These are phyloP conservation scores for Tolypocladium amazonense DNA, from an alignment of 2,329 filamentous ascomycete genomes.

Conservation along the genomic window DNA sequence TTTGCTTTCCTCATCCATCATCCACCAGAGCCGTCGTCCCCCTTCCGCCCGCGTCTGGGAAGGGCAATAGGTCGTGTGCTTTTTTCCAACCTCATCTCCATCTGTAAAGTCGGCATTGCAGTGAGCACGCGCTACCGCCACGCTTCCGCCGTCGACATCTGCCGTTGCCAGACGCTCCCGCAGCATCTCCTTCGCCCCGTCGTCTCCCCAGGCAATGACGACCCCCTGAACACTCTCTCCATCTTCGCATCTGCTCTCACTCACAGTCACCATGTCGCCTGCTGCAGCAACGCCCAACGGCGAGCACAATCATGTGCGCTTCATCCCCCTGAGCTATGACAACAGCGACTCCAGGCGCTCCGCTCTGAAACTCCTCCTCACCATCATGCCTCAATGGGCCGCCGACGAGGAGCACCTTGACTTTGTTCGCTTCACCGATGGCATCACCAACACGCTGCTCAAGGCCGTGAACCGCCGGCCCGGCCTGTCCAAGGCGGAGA, in stretches of 20 bases:
- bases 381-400: slow-evolving; percentile 76
- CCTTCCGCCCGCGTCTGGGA: slow-evolving; percentile 12
- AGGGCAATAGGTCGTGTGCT: slow-evolving; percentile 30
- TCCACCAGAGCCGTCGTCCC: slow-evolving; percentile 15
- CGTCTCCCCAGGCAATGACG: background rate
- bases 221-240: slow-evolving; percentile 1
- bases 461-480: slow-evolving; percentile 61
- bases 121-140: background rate
- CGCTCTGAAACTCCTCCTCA: slow-evolving; percentile 66
- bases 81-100: slow-evolving; percentile 8
- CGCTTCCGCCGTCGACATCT: background rate
- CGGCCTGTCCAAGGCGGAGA: slow-evolving; percentile 58
- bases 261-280: slow-evolving; percentile 19
- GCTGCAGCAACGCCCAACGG: slow-evolving; percentile 17
- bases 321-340: slow-evolving; percentile 71
- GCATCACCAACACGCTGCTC: slow-evolving; percentile 90
- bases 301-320: slow-evolving; percentile 37
- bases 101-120: background rate
- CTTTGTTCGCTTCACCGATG: slow-evolving; percentile 88
- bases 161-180: background rate
- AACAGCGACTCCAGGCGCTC: slow-evolving; percentile 67
- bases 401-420: slow-evolving; percentile 63
- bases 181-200: background rate
- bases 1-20: slow-evolving; percentile 6
- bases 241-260: slow-evolving; percentile 2